Conservation (phyloP, 202 grass and related monocot species). For the Digitaria exilis region DNA sequence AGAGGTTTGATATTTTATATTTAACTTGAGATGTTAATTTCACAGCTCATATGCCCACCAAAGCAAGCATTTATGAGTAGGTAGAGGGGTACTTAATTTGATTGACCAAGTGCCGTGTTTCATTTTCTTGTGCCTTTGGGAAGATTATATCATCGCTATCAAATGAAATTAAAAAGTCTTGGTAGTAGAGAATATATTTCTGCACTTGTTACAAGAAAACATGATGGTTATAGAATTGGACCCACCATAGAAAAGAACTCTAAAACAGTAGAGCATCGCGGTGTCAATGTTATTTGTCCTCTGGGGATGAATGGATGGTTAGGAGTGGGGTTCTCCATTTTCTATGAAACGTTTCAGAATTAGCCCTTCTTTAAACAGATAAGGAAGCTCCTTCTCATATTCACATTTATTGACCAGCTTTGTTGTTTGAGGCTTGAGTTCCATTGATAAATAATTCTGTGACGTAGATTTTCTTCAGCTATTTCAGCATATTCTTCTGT, state of each 20-base stretch:
- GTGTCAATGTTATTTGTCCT: neutral
- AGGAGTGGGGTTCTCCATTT: neutral
- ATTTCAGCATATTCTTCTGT: conserved; percentile 1
- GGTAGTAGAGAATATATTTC: neutral
- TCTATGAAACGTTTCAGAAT: neutral
- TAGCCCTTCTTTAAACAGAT: neutral
- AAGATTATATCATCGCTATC: neutral
- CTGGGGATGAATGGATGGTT: neutral
- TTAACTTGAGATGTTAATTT: neutral
- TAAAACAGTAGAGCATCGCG: neutral
- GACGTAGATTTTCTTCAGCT: neutral
- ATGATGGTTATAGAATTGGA: neutral
- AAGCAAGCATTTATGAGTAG: neutral
- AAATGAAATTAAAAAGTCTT: neutral
- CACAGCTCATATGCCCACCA: neutral
- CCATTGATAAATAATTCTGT: neutral
- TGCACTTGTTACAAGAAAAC: neutral
- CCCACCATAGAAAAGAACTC: neutral
- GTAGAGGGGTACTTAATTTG: neutral
- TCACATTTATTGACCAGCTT: neutral
- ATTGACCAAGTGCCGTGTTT: neutral
- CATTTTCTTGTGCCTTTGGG: neutral
- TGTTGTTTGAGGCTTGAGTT: neutral
- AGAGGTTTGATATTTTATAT: neutral
- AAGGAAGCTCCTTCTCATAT: neutral